Percentiles rank a stretch among this genome's conserved stretches.
Evolutionary conservation across 2,329 filamentous ascomycete species (phyloP).

Genomic region (Ophiostoma triangulosporum): DNA sequence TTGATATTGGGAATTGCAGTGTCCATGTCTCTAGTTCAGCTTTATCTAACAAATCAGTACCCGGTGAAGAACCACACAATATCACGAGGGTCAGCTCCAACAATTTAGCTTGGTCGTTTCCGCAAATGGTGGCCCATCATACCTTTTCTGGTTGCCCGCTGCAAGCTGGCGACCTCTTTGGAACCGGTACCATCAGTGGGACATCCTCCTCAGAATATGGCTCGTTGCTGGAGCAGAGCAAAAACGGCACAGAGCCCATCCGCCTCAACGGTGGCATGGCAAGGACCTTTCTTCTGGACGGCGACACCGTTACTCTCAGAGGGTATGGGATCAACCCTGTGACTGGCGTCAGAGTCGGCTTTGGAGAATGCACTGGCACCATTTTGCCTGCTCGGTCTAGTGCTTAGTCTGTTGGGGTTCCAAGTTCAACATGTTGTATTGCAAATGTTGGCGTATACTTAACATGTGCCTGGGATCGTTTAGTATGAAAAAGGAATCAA

Average conservation of each 20-base stretch:
- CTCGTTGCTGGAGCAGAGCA: conserved; percentile 31
- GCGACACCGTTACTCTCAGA: conserved; percentile 17
- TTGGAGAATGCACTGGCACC: conserved; percentile 25
- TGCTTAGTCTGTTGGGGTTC: too few relatives aligned
- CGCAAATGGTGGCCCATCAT: conserved; percentile 75
- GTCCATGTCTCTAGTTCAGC: background rate
- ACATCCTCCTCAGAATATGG: conserved; percentile 23
- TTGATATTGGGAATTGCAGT: too few relatives aligned
- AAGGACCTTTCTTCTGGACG: background rate
- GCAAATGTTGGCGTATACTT: too few relatives aligned
- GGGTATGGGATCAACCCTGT: conserved; percentile 18
- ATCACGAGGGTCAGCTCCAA: conserved; percentile 30
- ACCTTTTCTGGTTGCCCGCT: conserved; percentile 65
- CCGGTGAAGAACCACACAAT: background rate
- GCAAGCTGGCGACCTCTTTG: conserved; percentile 59
- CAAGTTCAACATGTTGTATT: too few relatives aligned
- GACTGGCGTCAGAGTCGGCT: conserved; percentile 28
- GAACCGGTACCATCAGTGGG: conserved; percentile 60
- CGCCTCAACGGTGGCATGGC: background rate
- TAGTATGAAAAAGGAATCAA: too few relatives aligned
- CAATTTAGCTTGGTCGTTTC: conserved; percentile 61
- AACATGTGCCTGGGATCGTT: too few relatives aligned
- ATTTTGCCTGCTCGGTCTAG: conserved; percentile 10
- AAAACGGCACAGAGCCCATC: conserved; percentile 25
- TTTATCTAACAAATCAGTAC: background rate